A percentile compares a stretch with the other conserved stretches of the same genome.
phyloP scores from a whole-genome alignment of 2,329 filamentous ascomycete genomes.

The Bipolaris bicolor region DNA sequence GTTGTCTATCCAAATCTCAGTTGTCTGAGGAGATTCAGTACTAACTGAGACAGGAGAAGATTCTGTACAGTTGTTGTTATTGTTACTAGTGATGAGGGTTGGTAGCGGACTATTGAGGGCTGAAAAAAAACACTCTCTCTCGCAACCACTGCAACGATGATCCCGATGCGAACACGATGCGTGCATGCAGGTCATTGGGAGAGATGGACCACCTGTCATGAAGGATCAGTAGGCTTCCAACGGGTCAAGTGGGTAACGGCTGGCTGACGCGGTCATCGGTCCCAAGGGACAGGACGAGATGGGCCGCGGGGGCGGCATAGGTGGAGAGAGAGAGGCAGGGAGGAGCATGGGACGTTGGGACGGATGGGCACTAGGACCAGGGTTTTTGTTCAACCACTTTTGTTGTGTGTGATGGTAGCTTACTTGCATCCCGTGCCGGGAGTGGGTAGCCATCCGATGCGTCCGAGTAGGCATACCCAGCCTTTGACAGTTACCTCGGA shows the following conservation, averaged over 20 bases:
- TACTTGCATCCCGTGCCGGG: conserved; percentile 16
- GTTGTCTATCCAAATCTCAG: conserved; percentile 19
- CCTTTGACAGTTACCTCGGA: conserved; percentile 10
- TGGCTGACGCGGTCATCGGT: conserved; percentile 2
- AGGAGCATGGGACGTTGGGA: conserved; percentile 1
- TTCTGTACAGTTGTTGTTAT: conserved; percentile 6
- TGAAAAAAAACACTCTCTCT: conserved; percentile 18
- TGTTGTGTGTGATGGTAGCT: conserved; percentile 16
- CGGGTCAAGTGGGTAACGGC: conserved; percentile 17
- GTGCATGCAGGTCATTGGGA: conserved; percentile 8
- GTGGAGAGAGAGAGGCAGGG: conserved; percentile 13
- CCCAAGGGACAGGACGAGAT: conserved; percentile 11
- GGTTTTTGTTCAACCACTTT: conserved; percentile 1
- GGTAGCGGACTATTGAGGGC: conserved; percentile 14
- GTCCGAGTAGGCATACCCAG: conserved; percentile 22
- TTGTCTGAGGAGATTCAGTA: conserved; percentile 6
- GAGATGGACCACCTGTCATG: conserved; percentile 6
- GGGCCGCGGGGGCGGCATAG: conserved; percentile 13
- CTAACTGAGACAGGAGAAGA: conserved; percentile 10
- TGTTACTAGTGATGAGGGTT: conserved; percentile 1
- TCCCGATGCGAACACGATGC: conserved; percentile 17
- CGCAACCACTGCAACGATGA: conserved; percentile 10
- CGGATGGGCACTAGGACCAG: conserved; percentile 8
- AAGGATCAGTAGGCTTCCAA: conserved; percentile 23
- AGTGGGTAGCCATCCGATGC: conserved; percentile 13